phyloP scores from a whole-genome alignment of 257 asterid genomes.

The Paulownia fortunei region DNA sequence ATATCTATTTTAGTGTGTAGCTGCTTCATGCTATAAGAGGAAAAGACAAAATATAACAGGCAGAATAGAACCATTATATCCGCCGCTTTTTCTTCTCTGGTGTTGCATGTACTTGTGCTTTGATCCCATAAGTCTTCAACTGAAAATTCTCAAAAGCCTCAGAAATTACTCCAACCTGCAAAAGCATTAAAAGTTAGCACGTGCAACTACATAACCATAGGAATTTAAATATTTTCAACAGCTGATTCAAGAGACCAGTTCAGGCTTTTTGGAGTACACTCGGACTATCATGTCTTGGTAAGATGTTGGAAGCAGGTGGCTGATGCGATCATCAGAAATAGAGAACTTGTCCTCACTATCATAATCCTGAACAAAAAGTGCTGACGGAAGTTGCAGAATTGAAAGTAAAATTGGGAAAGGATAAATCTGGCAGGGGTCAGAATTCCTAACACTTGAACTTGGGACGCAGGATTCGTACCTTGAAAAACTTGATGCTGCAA shows the following conservation, averaged over 20 bases:
- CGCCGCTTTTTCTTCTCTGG: conserved; percentile 83
- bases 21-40: conserved; percentile 20
- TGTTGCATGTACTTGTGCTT: conserved; percentile 74
- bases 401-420: conserved; percentile 8
- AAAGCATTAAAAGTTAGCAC: conserved; percentile 6
- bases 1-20: neutral
- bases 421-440: neutral
- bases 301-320: conserved; percentile 90
- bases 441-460: neutral
- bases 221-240: conserved; percentile 13
- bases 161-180: conserved; percentile 74
- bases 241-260: conserved; percentile 64
- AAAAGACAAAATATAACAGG: conserved; percentile 13
- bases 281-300: conserved; percentile 93
- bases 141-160: conserved; percentile 97
- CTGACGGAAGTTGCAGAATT: conserved; percentile 16
- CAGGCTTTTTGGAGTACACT: conserved; percentile 89
- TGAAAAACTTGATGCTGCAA: conserved; percentile 86
- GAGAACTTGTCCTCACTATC: conserved; percentile 74
- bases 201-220: neutral
- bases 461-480: conserved; percentile 53
- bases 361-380: conserved; percentile 61
- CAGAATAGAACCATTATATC: conserved; percentile 30
- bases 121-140: conserved; percentile 78
- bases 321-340: conserved; percentile 72